Base-by-base conservation (phyloP, 306 rosid species). In the Cyamopsis tetragonoloba region DNA sequence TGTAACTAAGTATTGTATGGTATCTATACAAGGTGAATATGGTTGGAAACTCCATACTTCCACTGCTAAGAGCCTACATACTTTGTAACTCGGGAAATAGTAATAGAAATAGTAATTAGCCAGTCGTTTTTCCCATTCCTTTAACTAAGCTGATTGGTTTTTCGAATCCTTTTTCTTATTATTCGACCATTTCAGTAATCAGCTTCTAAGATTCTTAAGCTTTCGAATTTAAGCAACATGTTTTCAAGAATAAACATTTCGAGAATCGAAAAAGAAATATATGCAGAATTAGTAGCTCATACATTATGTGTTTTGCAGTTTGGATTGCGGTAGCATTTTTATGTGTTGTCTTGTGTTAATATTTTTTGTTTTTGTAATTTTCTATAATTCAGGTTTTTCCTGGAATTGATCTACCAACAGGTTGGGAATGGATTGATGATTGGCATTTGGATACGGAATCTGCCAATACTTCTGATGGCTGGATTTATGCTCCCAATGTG, bases 381-480 rank as follows among this genome's bases (percentile, higher is more conserved):
- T 58, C 32, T 34, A 58, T 65, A 13, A 38, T 82, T 41, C 84
- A 91, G 97, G 80, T 23, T 72, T 70, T 59, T 66, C 44, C 84
- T 27, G 78, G 41, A 38, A 80, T 79, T 71, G 92, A 84, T 65
- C 65, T 91, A 53, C 91, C 86, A 1, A 56, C 77, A 13, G 89
- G 92, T 51, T 91, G 97, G 93, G 90, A 91, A 70, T 91, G 97
- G 96, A 57, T 82, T 77, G 96, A 91, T 76, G 93, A 88, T 81
- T 88, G 97, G 93, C 91, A 91, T 83, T 77, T 91, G 91, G 93
- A 88, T 77, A 66, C 71, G 26, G 73, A 70, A 58, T 63, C 93
- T 71, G 49, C 70, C 9, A 77, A 75, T 71, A 77, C 77, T 76
- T 72, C 84, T 73, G 93, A 91, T 66, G 85, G 97, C 60, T 91